Conservation (phyloP, 139 green algal genomes). For the Auxenochlorella pyrenoidosa region DNA sequence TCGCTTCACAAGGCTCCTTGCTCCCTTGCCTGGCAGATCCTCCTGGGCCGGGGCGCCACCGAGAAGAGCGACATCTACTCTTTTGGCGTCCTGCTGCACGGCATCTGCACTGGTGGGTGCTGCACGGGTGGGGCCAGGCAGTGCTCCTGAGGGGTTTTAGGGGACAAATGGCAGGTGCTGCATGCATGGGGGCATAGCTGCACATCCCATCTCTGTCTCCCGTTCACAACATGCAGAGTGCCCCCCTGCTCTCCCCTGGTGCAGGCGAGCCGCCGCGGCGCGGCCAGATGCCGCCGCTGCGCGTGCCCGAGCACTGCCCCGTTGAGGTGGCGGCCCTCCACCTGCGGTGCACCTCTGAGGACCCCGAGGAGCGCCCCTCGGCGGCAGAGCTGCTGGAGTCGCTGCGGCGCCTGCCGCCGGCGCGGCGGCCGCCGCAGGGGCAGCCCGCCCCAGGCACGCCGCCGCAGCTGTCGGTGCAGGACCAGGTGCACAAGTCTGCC, state of each 20-base stretch:
- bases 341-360: not conserved
- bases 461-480: not conserved
- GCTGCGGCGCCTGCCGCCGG: not conserved
- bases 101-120: not conserved
- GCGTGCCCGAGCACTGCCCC: conserved; percentile 3
- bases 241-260: not conserved
- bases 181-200: not conserved
- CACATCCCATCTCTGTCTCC: too few species aligned
- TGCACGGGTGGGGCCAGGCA: too few species aligned
- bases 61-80: conserved; percentile 5
- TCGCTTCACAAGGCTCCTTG: too few species aligned
- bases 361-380: not conserved
- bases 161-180: not conserved
- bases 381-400: not conserved
- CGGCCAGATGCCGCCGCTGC: conserved; percentile 18
- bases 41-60: conserved; percentile 14
- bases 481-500: too few species aligned
- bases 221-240: too few species aligned
- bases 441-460: not conserved
- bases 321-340: conserved; percentile 13
- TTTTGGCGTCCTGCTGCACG: not conserved
- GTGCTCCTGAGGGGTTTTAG: too few species aligned
- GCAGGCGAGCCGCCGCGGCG: not conserved
- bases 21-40: not conserved
- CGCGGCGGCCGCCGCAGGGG: not conserved